Percentiles rank a stretch among this genome's conserved stretches.
phyloP scores from a whole-genome alignment of 352 stramenopile genomes.

The Discostella stelligera region DNA sequence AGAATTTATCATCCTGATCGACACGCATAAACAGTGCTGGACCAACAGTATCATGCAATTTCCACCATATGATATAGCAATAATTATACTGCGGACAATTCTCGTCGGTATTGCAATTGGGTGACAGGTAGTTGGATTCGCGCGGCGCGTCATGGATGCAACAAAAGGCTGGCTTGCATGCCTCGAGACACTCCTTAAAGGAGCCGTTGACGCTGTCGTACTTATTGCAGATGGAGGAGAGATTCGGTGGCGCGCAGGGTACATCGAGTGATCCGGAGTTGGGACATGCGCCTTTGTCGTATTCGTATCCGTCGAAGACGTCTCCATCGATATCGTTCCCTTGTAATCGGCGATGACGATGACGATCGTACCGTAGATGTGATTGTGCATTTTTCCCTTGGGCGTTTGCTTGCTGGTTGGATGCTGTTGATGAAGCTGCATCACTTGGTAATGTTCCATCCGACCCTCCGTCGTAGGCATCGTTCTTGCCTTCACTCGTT shows the following conservation, averaged over 20 bases:
- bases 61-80: conserved; percentile 59
- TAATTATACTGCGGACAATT: conserved; percentile 44
- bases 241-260: conserved; percentile 50
- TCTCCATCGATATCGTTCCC: conserved; percentile 34
- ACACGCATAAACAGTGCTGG: conserved; percentile 34
- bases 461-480: not conserved
- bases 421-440: not conserved
- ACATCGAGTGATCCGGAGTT: conserved; percentile 24
- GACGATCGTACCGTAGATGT: not conserved
- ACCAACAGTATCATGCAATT: conserved; percentile 41
- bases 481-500: not conserved
- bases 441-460: conserved; percentile 5
- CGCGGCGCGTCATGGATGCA: conserved; percentile 52
- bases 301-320: conserved; percentile 52
- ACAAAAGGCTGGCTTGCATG: conserved; percentile 50
- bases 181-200: conserved; percentile 43
- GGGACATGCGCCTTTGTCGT: conserved; percentile 35
- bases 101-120: conserved; percentile 53
- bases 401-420: not conserved
- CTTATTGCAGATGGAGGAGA: conserved; percentile 50
- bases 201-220: conserved; percentile 44
- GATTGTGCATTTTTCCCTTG: not conserved
- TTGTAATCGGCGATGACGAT: not conserved
- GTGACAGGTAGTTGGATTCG: conserved; percentile 38
- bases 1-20: conserved; percentile 61